Evolutionary conservation across 306 rosid species (phyloP), one percentile per base, ranked within the genome.

Genomic region (Vicia sativa): DNA sequence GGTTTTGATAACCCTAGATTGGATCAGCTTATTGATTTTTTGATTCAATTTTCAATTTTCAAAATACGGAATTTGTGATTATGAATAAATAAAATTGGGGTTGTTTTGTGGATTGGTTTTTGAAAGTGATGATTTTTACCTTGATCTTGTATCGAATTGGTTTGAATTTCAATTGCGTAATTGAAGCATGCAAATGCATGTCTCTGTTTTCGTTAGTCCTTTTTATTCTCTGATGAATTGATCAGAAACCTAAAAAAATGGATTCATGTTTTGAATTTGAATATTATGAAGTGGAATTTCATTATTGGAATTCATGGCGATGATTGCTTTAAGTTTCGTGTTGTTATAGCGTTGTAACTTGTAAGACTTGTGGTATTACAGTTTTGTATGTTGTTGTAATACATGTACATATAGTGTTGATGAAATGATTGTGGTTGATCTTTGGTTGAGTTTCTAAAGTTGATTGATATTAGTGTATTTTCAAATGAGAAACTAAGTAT

Each of bases 1-100:
- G 29, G 35, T 2, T 45, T 29, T 70, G 14, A 53, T 66, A 70
- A 74, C 76, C 86, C 82, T 81, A 81, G 73, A 59, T 70, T 70
- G 67, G 82, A 70, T 74, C 80, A 25, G 21, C n/a, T 74, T 59
- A 56, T 35, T 45, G 13, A 18, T 21, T 5, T 41, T 39, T 12
- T 12, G n/a, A 18, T 25, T 29, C 4, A 21, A 59, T 29, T 23
- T 37, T 62, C 10, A 46, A 1, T 2, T 64, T 2, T 48, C 12
- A 3, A 18, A 19, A 18, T 0, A 39, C n/a, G n/a, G n/a, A n/a
- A n/a, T 48, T 0, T 3, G 3, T 55, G 6, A 23, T 23, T 23
- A n/a, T n/a, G 11, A 10, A 25, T 25, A 23, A 10, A 25, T 2
- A 13, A 11, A 57, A 39, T 4, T 55, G 4, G 1, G n/a, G 18